These are phyloP conservation scores for Ormosia semicastrata DNA, from an alignment of 306 rosid genomes.

Conservation along the genomic window DNA sequence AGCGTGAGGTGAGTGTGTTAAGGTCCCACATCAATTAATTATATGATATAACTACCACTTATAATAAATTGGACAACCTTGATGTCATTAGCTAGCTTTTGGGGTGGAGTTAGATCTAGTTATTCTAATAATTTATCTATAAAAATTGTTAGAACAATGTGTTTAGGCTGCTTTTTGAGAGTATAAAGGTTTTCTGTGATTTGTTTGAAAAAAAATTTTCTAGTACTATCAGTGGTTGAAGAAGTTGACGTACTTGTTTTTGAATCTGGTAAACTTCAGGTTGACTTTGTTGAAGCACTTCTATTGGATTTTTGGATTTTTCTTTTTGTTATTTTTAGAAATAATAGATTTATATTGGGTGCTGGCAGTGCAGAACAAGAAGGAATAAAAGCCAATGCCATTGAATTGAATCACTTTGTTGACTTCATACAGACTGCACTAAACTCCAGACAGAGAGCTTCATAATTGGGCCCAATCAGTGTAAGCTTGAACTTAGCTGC, in stretches of 20 bases:
- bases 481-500: constrained; percentile 37
- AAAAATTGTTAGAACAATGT: not conserved
- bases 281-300: constrained; percentile 1
- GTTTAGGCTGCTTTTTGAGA: not conserved
- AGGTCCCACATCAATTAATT: no score
- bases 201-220: not conserved
- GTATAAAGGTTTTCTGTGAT: not conserved
- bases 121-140: no score
- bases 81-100: no score
- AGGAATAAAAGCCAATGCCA: constrained; percentile 53
- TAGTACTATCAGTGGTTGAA: not conserved
- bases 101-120: no score
- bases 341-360: constrained; percentile 25
- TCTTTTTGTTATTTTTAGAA: constrained; percentile 29
- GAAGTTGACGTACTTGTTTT: not conserved
- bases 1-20: no score
- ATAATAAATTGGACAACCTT: no score
- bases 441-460: constrained; percentile 58
- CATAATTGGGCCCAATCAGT: constrained; percentile 54
- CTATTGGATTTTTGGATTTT: not conserved
- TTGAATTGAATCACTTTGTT: constrained; percentile 45
- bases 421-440: constrained; percentile 50
- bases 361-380: constrained; percentile 66
- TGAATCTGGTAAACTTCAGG: not conserved
- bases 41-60: no score